phyloP scores from a whole-genome alignment of 495 filamentous ascomycete genomes.

The Lophiostoma macrostomum region DNA sequence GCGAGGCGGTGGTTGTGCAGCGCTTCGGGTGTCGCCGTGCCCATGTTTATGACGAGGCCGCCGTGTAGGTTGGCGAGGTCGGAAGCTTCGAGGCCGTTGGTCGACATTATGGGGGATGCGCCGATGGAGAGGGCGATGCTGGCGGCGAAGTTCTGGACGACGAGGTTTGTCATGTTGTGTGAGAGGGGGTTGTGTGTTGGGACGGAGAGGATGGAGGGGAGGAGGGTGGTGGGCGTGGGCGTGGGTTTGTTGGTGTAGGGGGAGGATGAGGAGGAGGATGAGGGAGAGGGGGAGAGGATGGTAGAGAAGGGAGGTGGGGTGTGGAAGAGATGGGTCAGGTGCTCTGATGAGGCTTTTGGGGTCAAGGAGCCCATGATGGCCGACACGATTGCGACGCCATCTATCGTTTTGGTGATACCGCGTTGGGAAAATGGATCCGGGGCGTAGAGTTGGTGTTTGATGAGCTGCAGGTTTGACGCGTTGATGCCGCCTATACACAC shows the following conservation, averaged over 20 bases:
- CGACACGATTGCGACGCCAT: conserved; percentile 86
- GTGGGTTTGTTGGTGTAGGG: conserved; percentile 85
- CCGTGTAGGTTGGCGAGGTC: conserved; percentile 67
- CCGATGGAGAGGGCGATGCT: conserved; percentile 83
- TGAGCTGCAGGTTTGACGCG: conserved; percentile 66
- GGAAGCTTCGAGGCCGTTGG: conserved; percentile 74
- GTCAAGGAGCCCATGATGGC: conserved; percentile 68
- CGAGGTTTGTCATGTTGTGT: conserved; percentile 95
- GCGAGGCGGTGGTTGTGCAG: conserved; percentile 64
- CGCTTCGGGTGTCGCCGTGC: conserved; percentile 72
- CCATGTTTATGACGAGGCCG: conserved; percentile 91
- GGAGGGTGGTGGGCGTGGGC: not conserved
- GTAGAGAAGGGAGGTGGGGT: not conserved
- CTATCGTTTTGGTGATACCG: conserved; percentile 51
- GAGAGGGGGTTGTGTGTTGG: conserved; percentile 65
- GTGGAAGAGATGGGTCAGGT: conserved; percentile 48
- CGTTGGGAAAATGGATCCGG: conserved; percentile 49
- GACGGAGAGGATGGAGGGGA: conserved; percentile 55
- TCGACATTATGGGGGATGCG: conserved; percentile 91
- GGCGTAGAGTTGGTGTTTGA: conserved; percentile 49
- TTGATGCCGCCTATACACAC: conserved; percentile 92
- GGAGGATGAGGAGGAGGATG: conserved; percentile 53
- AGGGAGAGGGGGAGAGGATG: conserved; percentile 44
- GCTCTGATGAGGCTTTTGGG: conserved; percentile 52
- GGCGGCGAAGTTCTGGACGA: conserved; percentile 90